Base-by-base conservation (phyloP, 805 yeast genomes). In the Nakazawaea siamensis region DNA sequence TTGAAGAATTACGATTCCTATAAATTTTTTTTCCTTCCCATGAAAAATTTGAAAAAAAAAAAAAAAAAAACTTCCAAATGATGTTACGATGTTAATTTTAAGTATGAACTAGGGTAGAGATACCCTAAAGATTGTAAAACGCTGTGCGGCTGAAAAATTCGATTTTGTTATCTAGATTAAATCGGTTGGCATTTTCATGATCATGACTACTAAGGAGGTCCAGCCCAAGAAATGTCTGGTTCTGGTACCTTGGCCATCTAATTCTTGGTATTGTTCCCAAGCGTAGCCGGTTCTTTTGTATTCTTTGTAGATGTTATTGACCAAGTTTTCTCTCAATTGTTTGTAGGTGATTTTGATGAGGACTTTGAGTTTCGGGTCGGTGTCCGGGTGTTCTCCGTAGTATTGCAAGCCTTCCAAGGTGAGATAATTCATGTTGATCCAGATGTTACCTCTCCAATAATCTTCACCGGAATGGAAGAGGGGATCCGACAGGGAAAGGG, bases 371-470 rank as follows among this genome's bases (percentile, higher is more conserved):
- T 57, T 48, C 3, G 48, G 46, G 12, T 52, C 50, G 1, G 46
- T 43, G 4, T 54, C 59, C 2, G 67, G 49, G 5, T 44, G 31
- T 1, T 45, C 42, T 1, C 54, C 62, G 37, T 88, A 90, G 52
- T 74, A 59, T 21, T 62, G 54, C 42, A 92, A 61, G 4, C 83
- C 70, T 35, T 86, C 92, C 28, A 92, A 62, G 4, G 79, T 64
- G 55, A 92, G 60, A 50, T 86, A 90, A 60, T 92, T 92, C 50
- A 92, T 82, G 54, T 87, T 83, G 46, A 87, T 65, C 97, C 97
- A 92, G 18, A 92, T 68, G 14, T 94, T 85, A 1, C 96, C 92
- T 43, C 95, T 72, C 98, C 98, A 92, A 60, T 92, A 92, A 56
- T 90, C 79, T 51, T 92, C 98, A 6, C 70, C 90, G 0, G 78